Evolutionary conservation across 441 rosid genomes (phyloP).

Genomic region (Macaranga tanarius): DNA sequence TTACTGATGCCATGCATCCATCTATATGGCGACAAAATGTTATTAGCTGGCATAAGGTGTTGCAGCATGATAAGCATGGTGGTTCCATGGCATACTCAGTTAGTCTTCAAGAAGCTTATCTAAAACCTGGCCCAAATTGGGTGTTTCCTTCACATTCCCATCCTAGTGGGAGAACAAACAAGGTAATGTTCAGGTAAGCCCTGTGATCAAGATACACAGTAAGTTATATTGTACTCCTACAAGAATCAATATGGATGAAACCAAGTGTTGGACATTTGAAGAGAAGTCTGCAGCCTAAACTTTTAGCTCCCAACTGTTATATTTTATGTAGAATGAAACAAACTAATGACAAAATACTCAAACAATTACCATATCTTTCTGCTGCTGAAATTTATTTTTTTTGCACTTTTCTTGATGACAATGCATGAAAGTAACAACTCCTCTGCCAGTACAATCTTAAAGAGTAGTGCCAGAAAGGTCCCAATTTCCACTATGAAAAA

Average conservation of each 20-base stretch:
- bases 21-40: too few species aligned
- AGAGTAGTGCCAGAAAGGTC: slow-evolving; percentile 1
- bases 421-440: background rate
- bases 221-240: background rate
- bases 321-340: background rate
- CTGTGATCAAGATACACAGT: background rate
- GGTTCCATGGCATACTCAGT: too few species aligned
- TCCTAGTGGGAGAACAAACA: too few species aligned
- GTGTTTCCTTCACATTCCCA: too few species aligned
- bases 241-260: background rate
- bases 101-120: too few species aligned
- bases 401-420: background rate
- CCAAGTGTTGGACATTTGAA: background rate
- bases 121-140: too few species aligned
- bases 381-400: background rate
- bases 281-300: background rate
- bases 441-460: background rate
- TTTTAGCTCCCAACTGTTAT: background rate
- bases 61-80: too few species aligned
- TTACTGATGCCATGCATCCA: too few species aligned
- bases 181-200: too few species aligned
- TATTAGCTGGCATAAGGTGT: too few species aligned
- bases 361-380: background rate
- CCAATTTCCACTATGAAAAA: slow-evolving; percentile 17
- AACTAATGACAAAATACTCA: background rate